Evolutionary conservation across 305 asterid genomes (phyloP).

Genomic region (Fraxinus nigra): DNA sequence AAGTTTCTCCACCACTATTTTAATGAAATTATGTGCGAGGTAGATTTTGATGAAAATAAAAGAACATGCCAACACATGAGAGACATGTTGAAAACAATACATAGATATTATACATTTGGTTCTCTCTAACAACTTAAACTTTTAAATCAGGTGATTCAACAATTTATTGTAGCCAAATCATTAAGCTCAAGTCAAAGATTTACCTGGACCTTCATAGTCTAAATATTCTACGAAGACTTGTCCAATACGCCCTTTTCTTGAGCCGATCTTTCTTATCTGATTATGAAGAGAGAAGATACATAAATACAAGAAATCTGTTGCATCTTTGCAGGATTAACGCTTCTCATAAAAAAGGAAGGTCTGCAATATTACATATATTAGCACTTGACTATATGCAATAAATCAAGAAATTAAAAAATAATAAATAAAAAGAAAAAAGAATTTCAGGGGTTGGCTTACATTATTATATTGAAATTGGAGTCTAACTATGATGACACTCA

Average conservation of each 20-base stretch:
- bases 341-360: neutral
- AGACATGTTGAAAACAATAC: neutral
- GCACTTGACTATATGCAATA: neutral
- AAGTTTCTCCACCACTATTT: neutral
- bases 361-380: neutral
- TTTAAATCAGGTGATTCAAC: neutral
- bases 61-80: neutral
- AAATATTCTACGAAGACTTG: neutral
- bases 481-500: neutral
- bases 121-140: neutral
- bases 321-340: neutral
- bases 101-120: neutral
- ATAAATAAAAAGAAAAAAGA: neutral
- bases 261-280: constrained; percentile 1
- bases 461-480: neutral
- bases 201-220: constrained; percentile 8
- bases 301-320: neutral
- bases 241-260: neutral
- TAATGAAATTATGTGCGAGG: neutral
- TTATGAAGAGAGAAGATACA: neutral
- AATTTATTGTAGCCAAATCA: neutral
- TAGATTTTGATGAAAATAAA: neutral
- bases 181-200: neutral
- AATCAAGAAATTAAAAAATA: neutral
- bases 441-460: neutral